Percentiles rank a stretch among this genome's conserved stretches.
Conservation (phyloP, 495 filamentous ascomycete genomes). For the Trichoderma asperelloides region DNA sequence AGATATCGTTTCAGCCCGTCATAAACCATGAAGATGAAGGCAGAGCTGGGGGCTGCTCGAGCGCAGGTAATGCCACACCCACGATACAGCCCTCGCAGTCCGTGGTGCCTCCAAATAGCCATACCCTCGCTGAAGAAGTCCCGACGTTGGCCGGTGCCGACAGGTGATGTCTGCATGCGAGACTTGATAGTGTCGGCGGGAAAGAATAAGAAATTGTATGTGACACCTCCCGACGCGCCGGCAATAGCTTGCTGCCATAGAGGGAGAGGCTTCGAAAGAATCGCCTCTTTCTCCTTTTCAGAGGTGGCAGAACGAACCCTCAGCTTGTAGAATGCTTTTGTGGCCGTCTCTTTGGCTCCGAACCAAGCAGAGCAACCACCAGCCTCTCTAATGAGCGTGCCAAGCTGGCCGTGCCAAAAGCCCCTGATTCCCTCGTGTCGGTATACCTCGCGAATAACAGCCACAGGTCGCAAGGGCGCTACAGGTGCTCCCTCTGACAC, state of each 20-base stretch:
- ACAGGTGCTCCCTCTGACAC: constrained; percentile 18
- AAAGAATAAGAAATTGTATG: constrained; percentile 94
- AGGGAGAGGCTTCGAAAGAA: constrained; percentile 37
- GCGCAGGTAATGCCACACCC: constrained; percentile 91
- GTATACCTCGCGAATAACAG: constrained; percentile 69
- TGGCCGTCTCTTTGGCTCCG: constrained; percentile 77
- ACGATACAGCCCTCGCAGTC: constrained; percentile 76
- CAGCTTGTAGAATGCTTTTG: constrained; percentile 49
- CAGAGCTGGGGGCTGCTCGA: constrained; percentile 84
- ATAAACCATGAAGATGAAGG: constrained; percentile 91
- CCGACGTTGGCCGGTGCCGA: constrained; percentile 39
- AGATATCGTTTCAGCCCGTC: constrained; percentile 69
- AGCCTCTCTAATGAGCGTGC: constrained; percentile 88
- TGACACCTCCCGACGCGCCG: constrained; percentile 85
- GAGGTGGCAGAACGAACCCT: constrained; percentile 26
- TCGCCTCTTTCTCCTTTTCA: constrained; percentile 21
- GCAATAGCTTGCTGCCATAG: constrained; percentile 78
- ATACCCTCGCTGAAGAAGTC: constrained; percentile 62
- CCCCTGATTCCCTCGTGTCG: constrained; percentile 70
- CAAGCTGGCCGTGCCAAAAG: constrained; percentile 92
- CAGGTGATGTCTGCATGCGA: constrained; percentile 84
- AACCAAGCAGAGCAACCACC: constrained; percentile 96
- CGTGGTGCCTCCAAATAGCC: constrained; percentile 70
- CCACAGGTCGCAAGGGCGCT: constrained; percentile 23
- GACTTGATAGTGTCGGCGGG: constrained; percentile 96